These are phyloP conservation scores for Gossypium longicalyx DNA, from an alignment of 345 rosid species.

Conservation along the genomic window DNA sequence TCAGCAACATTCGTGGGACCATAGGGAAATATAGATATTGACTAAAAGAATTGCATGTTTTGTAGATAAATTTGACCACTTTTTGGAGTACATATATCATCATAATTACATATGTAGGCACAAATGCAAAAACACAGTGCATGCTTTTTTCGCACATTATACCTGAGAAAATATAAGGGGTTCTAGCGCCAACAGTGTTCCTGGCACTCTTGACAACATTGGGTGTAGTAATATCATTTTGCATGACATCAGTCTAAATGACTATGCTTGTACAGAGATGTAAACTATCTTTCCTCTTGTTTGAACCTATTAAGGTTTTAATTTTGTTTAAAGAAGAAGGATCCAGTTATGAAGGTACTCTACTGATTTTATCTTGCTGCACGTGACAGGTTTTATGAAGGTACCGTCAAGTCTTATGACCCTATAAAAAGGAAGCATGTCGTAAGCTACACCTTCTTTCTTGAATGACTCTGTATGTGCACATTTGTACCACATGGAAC, in stretches of 20 bases:
- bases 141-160: not conserved
- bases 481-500: conserved; percentile 11
- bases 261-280: not conserved
- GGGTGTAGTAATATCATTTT: not conserved
- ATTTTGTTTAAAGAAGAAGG: not conserved
- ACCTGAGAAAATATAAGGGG: not conserved
- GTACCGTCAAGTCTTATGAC: conserved; percentile 86
- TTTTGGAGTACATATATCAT: not conserved
- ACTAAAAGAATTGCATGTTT: not conserved
- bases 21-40: not conserved
- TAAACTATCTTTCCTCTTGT: not conserved
- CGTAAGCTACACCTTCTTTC: conserved; percentile 43
- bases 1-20: not conserved
- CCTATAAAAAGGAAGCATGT: conserved; percentile 77
- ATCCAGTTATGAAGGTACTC: not conserved
- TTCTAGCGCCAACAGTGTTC: not conserved
- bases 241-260: not conserved
- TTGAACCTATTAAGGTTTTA: not conserved
- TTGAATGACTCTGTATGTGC: conserved; percentile 6
- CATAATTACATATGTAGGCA: not conserved
- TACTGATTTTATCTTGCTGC: conserved; percentile 21
- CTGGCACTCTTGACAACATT: not conserved
- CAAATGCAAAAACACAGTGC: not conserved
- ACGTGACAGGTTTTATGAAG: conserved; percentile 78
- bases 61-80: not conserved